A percentile compares a stretch with the other conserved stretches of the same genome.
phyloP scores from a whole-genome alignment of 768 basidiomycete genomes.

The Hysterangium stoloniferum region DNA sequence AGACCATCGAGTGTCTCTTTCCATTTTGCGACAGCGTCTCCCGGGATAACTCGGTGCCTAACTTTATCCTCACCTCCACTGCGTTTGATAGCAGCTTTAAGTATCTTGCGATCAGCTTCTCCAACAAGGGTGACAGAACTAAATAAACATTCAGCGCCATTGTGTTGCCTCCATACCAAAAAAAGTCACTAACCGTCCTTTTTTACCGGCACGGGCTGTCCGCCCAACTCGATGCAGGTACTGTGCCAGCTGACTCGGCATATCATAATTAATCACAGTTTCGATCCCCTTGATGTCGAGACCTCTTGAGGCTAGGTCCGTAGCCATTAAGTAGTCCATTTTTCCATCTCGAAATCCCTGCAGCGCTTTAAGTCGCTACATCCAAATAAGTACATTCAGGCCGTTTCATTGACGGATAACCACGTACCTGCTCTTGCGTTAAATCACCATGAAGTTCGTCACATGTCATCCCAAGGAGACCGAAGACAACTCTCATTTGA shows the following conservation, averaged over 20 bases:
- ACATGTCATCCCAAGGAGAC: constrained; percentile 79
- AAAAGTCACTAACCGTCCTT: constrained; percentile 63
- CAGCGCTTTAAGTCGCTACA: constrained; percentile 76
- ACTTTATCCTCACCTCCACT: constrained; percentile 71
- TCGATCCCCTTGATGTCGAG: constrained; percentile 97
- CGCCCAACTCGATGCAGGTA: constrained; percentile 97
- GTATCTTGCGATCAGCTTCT: constrained; percentile 91
- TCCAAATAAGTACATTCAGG: constrained; percentile 8
- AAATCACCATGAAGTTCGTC: constrained; percentile 94
- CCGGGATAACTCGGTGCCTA: constrained; percentile 79
- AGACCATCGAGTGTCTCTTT: constrained; percentile 57
- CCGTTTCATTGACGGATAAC: constrained; percentile 13
- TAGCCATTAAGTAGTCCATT: constrained; percentile 93
- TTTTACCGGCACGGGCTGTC: constrained; percentile 90
- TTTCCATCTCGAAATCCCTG: constrained; percentile 80
- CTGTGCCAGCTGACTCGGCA: constrained; percentile 88
- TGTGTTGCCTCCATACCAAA: not conserved
- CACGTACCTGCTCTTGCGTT: constrained; percentile 83
- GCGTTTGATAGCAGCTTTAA: constrained; percentile 92
- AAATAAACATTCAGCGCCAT: not conserved
- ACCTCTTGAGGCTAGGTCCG: constrained; percentile 91
- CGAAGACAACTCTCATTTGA: constrained; percentile 92
- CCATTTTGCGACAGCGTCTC: constrained; percentile 68
- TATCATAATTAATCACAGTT: constrained; percentile 98
- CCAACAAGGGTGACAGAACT: constrained; percentile 95